These are phyloP conservation scores for Linnemannia exigua DNA, from an alignment of 192 early-diverging fungal species.

Conservation along the genomic window DNA sequence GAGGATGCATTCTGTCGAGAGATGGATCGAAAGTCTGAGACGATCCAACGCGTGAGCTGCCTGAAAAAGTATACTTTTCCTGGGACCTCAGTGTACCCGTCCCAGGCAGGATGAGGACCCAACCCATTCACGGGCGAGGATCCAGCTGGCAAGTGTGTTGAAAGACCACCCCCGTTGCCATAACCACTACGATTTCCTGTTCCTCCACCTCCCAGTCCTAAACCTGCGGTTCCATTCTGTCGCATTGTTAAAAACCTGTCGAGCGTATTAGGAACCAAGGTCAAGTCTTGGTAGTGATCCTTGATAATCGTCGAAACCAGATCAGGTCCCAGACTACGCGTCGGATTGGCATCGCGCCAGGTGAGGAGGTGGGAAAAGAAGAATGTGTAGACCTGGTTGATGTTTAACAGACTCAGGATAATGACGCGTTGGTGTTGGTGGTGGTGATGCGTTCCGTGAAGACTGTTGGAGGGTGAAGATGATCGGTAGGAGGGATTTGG, in stretches of 20 bases:
- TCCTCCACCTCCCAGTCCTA: slow-evolving; percentile 1
- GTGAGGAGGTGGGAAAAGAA: slow-evolving; percentile 45
- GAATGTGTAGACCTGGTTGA: slow-evolving; percentile 49
- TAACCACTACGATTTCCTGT: background rate
- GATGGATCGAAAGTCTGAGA: slow-evolving; percentile 28
- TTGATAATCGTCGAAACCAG: slow-evolving; percentile 47
- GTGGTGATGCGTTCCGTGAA: background rate
- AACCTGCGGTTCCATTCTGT: slow-evolving; percentile 3
- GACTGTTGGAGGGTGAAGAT: slow-evolving; percentile 14
- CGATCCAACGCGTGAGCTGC: slow-evolving; percentile 46
- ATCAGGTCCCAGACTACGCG: slow-evolving; percentile 49
- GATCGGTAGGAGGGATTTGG: slow-evolving; percentile 5
- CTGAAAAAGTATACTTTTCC: slow-evolving; percentile 43
- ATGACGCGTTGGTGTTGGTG: slow-evolving; percentile 20
- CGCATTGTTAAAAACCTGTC: slow-evolving; percentile 23
- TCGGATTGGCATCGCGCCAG: slow-evolving; percentile 50
- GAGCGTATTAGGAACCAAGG: slow-evolving; percentile 29
- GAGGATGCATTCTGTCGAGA: slow-evolving; percentile 16
- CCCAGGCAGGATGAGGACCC: slow-evolving; percentile 52
- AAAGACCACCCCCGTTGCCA: background rate
- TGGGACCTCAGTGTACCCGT: slow-evolving; percentile 48
- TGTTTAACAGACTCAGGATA: slow-evolving; percentile 41
- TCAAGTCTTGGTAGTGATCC: slow-evolving; percentile 48
- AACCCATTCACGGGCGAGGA: background rate
- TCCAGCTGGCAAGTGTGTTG: slow-evolving; percentile 6